Percentiles rank a stretch among this genome's conserved stretches.
phyloP scores from a whole-genome alignment of 495 filamentous ascomycete genomes.

The Podospora tetraspora region DNA sequence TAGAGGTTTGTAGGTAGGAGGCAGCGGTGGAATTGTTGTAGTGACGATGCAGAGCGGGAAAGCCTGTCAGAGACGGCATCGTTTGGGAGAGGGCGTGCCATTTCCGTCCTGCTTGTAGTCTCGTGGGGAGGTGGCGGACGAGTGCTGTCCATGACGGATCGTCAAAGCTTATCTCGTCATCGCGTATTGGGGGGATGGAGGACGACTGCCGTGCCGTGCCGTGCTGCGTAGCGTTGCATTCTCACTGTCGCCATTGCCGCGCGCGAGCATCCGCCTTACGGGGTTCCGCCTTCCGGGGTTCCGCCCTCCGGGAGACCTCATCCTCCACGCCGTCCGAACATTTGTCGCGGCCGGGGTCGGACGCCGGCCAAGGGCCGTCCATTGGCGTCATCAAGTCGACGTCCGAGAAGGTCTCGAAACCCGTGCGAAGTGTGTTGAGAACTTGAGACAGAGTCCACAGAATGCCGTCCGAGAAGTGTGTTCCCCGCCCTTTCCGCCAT shows the following conservation, averaged over 20 bases:
- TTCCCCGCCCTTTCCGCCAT: background rate
- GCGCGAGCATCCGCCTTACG: background rate
- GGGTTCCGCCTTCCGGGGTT: background rate
- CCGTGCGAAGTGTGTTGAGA: background rate
- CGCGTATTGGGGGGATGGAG: background rate
- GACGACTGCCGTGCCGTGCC: conserved; percentile 3
- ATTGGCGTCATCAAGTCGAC: background rate
- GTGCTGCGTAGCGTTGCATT: background rate
- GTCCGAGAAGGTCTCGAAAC: background rate
- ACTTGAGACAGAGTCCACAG: background rate
- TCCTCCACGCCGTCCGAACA: background rate
- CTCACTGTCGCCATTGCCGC: background rate
- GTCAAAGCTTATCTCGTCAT: conserved; percentile 11
- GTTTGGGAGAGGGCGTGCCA: background rate
- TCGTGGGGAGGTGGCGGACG: conserved; percentile 1
- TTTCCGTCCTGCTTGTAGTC: background rate
- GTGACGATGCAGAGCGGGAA: background rate
- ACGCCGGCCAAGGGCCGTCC: background rate
- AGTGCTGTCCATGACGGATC: background rate
- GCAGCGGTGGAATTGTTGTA: background rate
- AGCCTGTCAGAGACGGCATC: background rate
- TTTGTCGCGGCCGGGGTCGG: background rate
- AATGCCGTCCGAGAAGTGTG: background rate
- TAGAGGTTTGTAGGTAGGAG: background rate
- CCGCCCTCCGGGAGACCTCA: background rate